Conservation (phyloP, 2,329 filamentous ascomycete species). For the Alternaria burnsii region DNA sequence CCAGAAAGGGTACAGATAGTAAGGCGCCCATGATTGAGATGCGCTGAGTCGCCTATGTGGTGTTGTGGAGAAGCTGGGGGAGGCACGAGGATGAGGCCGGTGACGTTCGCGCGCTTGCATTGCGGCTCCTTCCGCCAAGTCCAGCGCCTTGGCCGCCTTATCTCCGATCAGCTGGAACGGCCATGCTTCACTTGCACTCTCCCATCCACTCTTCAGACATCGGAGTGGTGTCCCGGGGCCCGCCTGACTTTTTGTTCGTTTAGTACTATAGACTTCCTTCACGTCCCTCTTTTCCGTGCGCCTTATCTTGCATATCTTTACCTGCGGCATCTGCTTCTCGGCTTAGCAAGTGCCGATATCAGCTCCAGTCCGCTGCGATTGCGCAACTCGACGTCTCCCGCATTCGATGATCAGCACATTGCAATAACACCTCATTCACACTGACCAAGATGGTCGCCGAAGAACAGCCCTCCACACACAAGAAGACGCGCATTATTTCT, state of each 20-base stretch:
- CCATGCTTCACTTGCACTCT: conserved; percentile 12
- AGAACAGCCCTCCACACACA: conserved; percentile 54
- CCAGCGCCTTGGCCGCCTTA: conserved; percentile 25
- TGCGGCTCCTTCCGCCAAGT: conserved; percentile 23
- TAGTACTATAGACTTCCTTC: background rate
- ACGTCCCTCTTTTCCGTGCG: background rate
- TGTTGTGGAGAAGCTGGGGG: conserved; percentile 17
- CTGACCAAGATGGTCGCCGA: conserved; percentile 34
- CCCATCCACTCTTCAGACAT: conserved; percentile 3
- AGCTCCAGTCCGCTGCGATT: conserved; percentile 12
- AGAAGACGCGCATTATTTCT: conserved; percentile 77
- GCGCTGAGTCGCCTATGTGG: conserved; percentile 12
- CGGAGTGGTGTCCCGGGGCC: conserved; percentile 2
- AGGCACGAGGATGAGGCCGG: conserved; percentile 24
- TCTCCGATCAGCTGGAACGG: conserved; percentile 25
- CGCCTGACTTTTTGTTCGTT: conserved; percentile 3
- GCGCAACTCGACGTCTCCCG: conserved; percentile 9
- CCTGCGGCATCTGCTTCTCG: conserved; percentile 2
- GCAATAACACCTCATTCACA: conserved; percentile 23
- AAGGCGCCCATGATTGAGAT: conserved; percentile 79
- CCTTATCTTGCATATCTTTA: conserved; percentile 4
- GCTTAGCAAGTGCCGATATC: conserved; percentile 17
- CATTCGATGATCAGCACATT: conserved; percentile 33
- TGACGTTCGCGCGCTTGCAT: conserved; percentile 27
- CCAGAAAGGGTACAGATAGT: conserved; percentile 87